A percentile compares a stretch with the other conserved stretches of the same genome.
Evolutionary conservation across 148 eudicot genomes (phyloP).

Genomic region (Polygonum maritimum): DNA sequence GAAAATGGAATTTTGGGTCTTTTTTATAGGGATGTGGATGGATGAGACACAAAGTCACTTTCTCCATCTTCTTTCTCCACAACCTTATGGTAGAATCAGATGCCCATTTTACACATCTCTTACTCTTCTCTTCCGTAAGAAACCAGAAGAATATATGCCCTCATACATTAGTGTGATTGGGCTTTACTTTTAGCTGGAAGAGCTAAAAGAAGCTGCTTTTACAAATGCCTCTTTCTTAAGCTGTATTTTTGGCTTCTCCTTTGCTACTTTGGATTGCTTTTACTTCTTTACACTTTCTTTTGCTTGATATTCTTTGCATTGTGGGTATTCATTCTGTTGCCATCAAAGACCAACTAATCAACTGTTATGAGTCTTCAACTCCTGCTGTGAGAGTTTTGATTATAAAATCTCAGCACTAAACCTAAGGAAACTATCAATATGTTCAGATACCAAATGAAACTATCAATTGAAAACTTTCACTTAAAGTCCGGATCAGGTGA

Average conservation of each 20-base stretch:
- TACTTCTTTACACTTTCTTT: background rate
- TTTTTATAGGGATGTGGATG: background rate
- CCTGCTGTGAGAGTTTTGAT: background rate
- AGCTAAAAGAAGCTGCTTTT: background rate
- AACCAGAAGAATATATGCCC: background rate
- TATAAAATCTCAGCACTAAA: no score
- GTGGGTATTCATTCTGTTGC: background rate
- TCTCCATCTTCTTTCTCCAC: constrained; percentile 16
- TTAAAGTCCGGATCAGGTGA: no score
- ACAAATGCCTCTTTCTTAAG: background rate
- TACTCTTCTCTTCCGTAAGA: background rate
- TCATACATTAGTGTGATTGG: background rate
- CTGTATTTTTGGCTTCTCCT: background rate
- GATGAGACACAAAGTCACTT: constrained; percentile 23
- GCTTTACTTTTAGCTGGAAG: background rate
- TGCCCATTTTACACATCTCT: constrained; percentile 22
- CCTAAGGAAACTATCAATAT: no score
- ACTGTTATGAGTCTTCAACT: background rate
- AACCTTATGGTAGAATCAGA: constrained; percentile 40
- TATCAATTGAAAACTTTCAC: no score
- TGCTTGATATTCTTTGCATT: constrained; percentile 28
- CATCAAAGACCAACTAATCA: background rate
- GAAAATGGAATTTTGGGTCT: background rate
- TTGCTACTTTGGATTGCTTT: background rate
- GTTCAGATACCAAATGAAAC: no score